These are phyloP conservation scores for Podospora sp. DNA, from an alignment of 495 filamentous ascomycete species.

Conservation along the genomic window DNA sequence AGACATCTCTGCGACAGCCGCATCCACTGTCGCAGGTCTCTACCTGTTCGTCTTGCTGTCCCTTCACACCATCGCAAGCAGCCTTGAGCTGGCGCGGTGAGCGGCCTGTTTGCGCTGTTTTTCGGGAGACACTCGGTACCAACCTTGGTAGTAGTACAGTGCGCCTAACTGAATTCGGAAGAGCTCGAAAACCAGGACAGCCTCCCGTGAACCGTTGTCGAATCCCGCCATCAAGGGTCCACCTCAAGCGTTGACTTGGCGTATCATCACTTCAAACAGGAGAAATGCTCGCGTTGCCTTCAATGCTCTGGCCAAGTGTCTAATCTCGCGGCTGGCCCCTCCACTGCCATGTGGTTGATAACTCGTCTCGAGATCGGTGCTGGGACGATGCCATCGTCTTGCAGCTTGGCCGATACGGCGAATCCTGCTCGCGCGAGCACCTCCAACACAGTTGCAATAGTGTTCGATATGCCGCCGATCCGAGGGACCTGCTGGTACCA, in stretches of 20 bases:
- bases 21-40: background rate
- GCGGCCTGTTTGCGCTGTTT: background rate
- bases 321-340: background rate
- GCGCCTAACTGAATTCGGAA: background rate
- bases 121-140: background rate
- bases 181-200: background rate
- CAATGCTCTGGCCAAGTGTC: background rate
- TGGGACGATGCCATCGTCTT: background rate
- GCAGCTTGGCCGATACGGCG: background rate
- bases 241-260: background rate
- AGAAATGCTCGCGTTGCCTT: background rate
- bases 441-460: background rate
- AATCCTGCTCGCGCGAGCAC: background rate
- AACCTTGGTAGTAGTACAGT: background rate
- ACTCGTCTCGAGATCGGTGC: background rate
- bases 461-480: background rate
- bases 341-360: background rate
- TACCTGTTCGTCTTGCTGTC: background rate
- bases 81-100: background rate
- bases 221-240: background rate
- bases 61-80: background rate
- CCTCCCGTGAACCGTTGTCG: background rate
- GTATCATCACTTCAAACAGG: background rate
- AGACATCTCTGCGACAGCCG: background rate
- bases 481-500: conserved; percentile 1